Percentiles rank a stretch among this genome's conserved stretches.
Conservation (phyloP, 768 basidiomycete genomes). For the Gloeophyllum trabeum region DNA sequence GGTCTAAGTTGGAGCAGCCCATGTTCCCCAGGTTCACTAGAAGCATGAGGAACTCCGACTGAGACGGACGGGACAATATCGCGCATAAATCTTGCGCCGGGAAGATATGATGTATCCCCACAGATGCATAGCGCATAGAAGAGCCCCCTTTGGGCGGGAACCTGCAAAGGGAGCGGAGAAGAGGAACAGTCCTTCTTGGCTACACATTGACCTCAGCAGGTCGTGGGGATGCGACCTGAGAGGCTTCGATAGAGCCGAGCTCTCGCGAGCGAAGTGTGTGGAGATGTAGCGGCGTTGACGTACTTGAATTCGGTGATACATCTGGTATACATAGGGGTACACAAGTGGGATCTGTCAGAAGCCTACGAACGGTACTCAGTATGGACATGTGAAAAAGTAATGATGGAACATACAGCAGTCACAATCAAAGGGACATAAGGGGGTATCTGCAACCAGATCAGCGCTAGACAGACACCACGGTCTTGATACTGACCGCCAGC, state of each 20-base stretch:
- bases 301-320: neutral
- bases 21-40: too few relatives aligned
- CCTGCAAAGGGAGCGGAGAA: neutral
- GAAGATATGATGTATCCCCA: too few relatives aligned
- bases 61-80: too few relatives aligned
- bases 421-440: constrained; percentile 83
- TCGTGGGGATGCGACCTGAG: constrained; percentile 11
- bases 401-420: constrained; percentile 59
- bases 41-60: too few relatives aligned
- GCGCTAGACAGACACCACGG: constrained; percentile 4
- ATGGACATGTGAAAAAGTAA: neutral
- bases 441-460: constrained; percentile 45
- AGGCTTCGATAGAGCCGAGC: constrained; percentile 21
- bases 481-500: constrained; percentile 53
- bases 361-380: neutral
- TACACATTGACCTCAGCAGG: constrained; percentile 20
- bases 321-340: neutral
- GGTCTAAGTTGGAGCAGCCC: too few relatives aligned
- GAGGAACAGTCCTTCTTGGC: constrained; percentile 3
- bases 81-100: too few relatives aligned
- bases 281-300: neutral
- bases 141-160: too few relatives aligned
- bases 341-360: too few relatives aligned
- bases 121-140: too few relatives aligned
- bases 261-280: neutral